A percentile compares a stretch with the other conserved stretches of the same genome.
Evolutionary conservation across 192 early-diverging fungal genomes (phyloP).

Genomic region (Entomortierella lignicola): DNA sequence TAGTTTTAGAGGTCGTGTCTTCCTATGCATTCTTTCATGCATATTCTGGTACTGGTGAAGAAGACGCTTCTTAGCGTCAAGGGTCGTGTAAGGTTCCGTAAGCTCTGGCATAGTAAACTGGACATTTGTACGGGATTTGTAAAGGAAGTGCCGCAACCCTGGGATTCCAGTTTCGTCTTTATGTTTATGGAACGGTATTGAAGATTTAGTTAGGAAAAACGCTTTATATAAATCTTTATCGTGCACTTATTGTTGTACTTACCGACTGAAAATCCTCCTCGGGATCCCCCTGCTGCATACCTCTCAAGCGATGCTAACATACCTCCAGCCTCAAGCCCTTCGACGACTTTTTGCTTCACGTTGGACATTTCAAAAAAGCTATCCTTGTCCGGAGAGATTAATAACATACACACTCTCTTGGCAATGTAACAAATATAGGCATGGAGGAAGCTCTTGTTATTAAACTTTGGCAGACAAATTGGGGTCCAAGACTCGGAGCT

Average conservation of each 20-base stretch:
- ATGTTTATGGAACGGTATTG: not conserved
- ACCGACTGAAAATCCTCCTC: slow-evolving; percentile 51
- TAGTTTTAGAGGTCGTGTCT: slow-evolving; percentile 63
- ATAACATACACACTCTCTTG: slow-evolving; percentile 74
- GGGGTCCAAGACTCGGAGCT: slow-evolving; percentile 94
- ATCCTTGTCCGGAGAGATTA: slow-evolving; percentile 84
- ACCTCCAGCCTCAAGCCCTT: slow-evolving; percentile 54
- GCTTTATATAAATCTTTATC: not conserved
- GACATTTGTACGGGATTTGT: slow-evolving; percentile 68
- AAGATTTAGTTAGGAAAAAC: not conserved
- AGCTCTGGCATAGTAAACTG: slow-evolving; percentile 77
- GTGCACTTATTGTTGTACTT: no score
- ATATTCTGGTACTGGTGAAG: slow-evolving; percentile 47
- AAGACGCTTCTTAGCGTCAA: slow-evolving; percentile 64
- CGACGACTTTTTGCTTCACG: slow-evolving; percentile 73
- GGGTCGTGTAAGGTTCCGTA: slow-evolving; percentile 67
- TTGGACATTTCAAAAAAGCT: slow-evolving; percentile 84
- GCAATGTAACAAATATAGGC: slow-evolving; percentile 87
- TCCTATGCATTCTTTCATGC: slow-evolving; percentile 66
- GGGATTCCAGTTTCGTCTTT: slow-evolving; percentile 73
- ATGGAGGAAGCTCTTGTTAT: slow-evolving; percentile 88
- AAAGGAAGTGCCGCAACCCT: slow-evolving; percentile 78
- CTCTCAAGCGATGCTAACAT: slow-evolving; percentile 32
- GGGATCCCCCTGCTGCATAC: slow-evolving; percentile 32
- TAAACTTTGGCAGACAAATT: slow-evolving; percentile 93